Base-by-base conservation (phyloP, 306 rosid species). In the Ziziphus jujuba region DNA sequence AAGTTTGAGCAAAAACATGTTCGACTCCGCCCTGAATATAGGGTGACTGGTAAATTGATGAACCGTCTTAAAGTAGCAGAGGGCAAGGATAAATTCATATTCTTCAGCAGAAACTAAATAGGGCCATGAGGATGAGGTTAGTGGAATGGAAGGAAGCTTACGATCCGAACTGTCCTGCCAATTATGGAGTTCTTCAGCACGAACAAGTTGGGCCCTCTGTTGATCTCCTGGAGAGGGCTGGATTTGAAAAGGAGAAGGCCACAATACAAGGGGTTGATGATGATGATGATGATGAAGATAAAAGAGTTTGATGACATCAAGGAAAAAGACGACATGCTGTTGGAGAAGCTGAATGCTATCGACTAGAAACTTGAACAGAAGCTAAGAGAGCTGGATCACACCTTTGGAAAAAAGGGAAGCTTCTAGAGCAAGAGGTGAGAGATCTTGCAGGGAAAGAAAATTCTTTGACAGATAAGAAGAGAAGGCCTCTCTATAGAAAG, bases 401-500 rank as follows among this genome's bases (percentile, higher is more conserved):
- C 96, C 0, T 93, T 93, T 80, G 97, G 98, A 66, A 87, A 79
- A 84, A 90, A 86, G 86, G 98, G 98, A 90, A 88, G 77, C 78
- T 75, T 61, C 70, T 93, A n/a, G 98, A 93, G 83, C 96, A 81
- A 82, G 97, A 88, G 74, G 90, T 93, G 52, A 87, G 86, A 77
- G 90, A 88, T 78, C 96, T 93, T 61, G 98, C 97, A 9, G 98
- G 87, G 86, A 97, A 90, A 83, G 84, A 97, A 81, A 93, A 93
- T 75, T 79, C 85, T 58, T 73, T 92, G 74, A 87, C 93, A 23
- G 97, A 92, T 85, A 78, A 87, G 79, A 90, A 88, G 84, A 86
- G 93, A 80, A 81, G 57, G 56, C 97, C 98, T 11, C 96, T 87
- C 71, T 90, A 80, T 56, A 82, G 97, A 48, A 90, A 86, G 87